Evolutionary conservation across 2,329 filamentous ascomycete genomes (phyloP), one percentile per base, ranked within the genome.

Genomic region (Aspergillus caelatus): DNA sequence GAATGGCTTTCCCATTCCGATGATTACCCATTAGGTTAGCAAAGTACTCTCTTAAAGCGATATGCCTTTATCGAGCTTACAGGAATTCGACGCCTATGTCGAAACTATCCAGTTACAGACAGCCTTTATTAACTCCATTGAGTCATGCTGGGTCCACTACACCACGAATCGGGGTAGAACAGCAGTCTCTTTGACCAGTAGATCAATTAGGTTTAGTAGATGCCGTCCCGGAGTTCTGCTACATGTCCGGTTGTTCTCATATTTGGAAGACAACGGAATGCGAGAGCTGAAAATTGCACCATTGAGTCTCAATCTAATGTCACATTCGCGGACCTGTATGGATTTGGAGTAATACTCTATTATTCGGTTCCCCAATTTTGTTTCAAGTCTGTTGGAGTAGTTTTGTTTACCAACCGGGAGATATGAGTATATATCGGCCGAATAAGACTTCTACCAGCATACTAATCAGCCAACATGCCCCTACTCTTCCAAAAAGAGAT

Each of bases 151-250:
- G 57, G 32, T 50, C 57, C 57, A 32, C 57, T 28, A 53, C 46
- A 53, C 46, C 57, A 53, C 32, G 39, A 46, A 12, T 59, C 28
- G 57, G 14, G n/a, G 55, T 14, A 46, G 55, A 14, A 32, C 26
- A 46, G 19, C 34, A 26, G 30, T 14, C 12, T 55, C n/a, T 19
- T 26, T 39, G 52, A 11, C 52, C 52, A 55, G 52, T 55, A 36
- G 34, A 55, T 55, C 34, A 55, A 39, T 55, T 55, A 55, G 32
- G 52, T 55, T 55, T 55, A 55, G 52, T 55, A 55, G 41, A 39
- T 55, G n/a, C 52, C 21, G 52, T 55, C 30, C 48, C 52, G 52
- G 52, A 55, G 52, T 54, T 54, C 30, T 54, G 19, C 30, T 23
- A 21, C 10, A 54, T n/a, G 19, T 54, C 52, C 52, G 52, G 28